These are phyloP conservation scores for Sherardia arvensis DNA, from an alignment of 257 asterid genomes.

Conservation along the genomic window DNA sequence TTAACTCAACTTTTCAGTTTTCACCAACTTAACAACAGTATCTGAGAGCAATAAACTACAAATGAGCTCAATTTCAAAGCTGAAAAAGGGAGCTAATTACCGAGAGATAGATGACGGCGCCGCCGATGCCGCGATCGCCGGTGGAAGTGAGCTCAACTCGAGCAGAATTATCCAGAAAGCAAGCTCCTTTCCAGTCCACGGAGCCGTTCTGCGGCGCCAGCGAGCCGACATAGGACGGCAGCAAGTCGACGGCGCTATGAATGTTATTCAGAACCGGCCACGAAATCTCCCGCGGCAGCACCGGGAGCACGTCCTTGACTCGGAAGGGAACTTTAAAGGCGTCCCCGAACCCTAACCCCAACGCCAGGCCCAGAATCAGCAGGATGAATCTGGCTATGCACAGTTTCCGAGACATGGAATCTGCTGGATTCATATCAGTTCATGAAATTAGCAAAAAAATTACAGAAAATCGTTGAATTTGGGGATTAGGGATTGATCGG, in stretches of 20 bases:
- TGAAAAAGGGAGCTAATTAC: conserved; percentile 38
- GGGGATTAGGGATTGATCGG: not conserved
- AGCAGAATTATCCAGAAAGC: conserved; percentile 70
- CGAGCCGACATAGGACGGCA: conserved; percentile 87
- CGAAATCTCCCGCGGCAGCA: conserved; percentile 75
- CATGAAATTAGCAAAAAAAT: not conserved
- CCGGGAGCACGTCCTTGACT: conserved; percentile 80
- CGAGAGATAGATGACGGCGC: conserved; percentile 66
- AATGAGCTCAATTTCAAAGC: not conserved
- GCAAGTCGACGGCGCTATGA: conserved; percentile 83
- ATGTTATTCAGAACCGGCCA: conserved; percentile 84
- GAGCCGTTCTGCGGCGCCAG: conserved; percentile 81
- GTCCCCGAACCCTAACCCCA: conserved; percentile 58
- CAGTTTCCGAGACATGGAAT: conserved; percentile 8
- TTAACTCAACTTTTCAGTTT: not conserved
- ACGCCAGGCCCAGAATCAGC: conserved; percentile 39
- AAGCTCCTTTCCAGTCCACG: conserved; percentile 83
- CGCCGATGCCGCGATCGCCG: conserved; percentile 88
- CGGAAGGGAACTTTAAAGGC: conserved; percentile 74
- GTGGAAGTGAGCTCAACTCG: conserved; percentile 46
- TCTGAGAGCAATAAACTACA: too few relatives aligned
- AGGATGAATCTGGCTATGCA: conserved; percentile 28
- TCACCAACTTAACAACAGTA: not conserved
- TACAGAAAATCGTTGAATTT: not conserved
- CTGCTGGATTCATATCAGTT: not conserved